Base-by-base conservation (phyloP, 2,329 filamentous ascomycete species). In the Ambrosiella cleistominuta region DNA sequence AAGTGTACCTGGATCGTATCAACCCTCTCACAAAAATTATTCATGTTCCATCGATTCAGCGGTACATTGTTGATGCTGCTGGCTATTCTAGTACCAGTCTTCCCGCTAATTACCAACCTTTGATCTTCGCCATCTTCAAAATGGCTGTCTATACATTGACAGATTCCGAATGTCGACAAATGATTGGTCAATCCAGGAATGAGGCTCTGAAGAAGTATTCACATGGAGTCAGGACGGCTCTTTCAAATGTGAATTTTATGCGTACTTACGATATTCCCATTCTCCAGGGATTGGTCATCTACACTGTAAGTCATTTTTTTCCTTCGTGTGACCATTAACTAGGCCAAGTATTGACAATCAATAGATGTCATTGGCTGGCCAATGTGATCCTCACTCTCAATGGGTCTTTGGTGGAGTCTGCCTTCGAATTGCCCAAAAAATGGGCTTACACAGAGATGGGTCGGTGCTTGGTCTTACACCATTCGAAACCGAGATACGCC, bases 21-120 rank as follows among this genome's bases (percentile, higher is more conserved):
- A 85, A 90, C 64, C 85, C 86, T 0, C 67, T 88, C 51, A 79
- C 81, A 63, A 90, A 89, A 66, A 70, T 80, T 51, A 80, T 88
- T 27, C 86, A 91, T 65, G 77, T 83, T 1, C 85, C 86, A 0
- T 81, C 81, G 0, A 68, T 88, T 3, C 82, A 88, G 64, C 75
- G 77, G 1, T 75, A 78, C 51, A 71, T 89, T 7, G 74, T 85
- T 42, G 78, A 85, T 60, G 82, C 82, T 1, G 77, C 76, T 1
- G 75, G 79, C 61, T 70, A 82, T 17, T 69, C 71, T 11, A 58
- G 59, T n/a, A 13, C 56, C 27, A 74, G 72, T 47, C 68, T 87
- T 1, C 75, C 76, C 0, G 73, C 77, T 45, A 78, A 78, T 57
- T 69, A 80, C 27, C 80, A 85, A 66, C 79, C 81, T 0, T 71